Conservation (phyloP, 306 rosid genomes). For the Cucurbita maxima region DNA sequence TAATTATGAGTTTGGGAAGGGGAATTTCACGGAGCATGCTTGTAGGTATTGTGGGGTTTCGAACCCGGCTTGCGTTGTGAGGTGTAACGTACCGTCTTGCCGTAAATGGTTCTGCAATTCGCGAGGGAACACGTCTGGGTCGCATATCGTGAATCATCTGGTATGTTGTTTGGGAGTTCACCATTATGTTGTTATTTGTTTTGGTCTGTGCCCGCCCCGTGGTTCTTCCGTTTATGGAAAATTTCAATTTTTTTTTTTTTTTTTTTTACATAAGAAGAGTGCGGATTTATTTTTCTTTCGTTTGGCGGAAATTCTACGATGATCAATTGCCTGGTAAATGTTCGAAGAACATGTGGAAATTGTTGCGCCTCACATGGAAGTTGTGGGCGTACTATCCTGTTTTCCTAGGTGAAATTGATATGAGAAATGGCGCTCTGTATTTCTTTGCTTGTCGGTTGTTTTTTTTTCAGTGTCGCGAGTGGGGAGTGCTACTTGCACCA, state of each 20-base stretch:
- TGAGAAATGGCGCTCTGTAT: not conserved
- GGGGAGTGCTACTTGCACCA: not conserved
- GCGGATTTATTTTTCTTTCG: not conserved
- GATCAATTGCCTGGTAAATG: not conserved
- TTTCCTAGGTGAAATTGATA: not conserved
- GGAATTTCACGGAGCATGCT: constrained; percentile 91
- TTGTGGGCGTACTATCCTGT: not conserved
- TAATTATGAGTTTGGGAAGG: constrained; percentile 61
- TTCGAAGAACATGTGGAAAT: not conserved
- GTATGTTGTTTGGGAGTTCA: constrained; percentile 24
- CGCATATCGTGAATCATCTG: constrained; percentile 95
- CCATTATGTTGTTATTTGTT: too few relatives aligned
- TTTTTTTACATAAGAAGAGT: not conserved
- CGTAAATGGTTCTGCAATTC: constrained; percentile 99
- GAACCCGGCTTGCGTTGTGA: constrained; percentile 91
- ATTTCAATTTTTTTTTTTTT: too few relatives aligned
- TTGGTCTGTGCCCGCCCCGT: too few relatives aligned
- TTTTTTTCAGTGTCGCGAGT: not conserved
- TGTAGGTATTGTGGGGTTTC: constrained; percentile 97
- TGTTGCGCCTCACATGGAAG: not conserved
- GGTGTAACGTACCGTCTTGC: constrained; percentile 96
- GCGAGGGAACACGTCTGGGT: constrained; percentile 92
- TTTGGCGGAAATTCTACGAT: not conserved
- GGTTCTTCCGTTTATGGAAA: not conserved
- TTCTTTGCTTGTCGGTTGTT: not conserved